Evolutionary conservation across 352 stramenopile species (phyloP).

Genomic region (Elongisporangium undulatum): DNA sequence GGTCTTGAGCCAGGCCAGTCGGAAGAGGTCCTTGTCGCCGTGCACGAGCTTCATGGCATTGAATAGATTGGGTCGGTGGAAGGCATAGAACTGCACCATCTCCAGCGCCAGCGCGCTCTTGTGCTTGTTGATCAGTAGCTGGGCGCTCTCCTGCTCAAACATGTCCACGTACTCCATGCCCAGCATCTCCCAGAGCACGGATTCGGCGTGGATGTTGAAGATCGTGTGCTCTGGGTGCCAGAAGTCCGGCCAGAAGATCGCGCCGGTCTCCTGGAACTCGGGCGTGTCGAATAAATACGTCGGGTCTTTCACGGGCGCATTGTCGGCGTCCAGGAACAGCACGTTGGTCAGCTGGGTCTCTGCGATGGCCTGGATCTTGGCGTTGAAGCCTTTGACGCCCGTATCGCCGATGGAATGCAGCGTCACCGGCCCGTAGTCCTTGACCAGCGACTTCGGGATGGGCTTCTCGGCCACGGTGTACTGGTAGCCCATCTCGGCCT

Average conservation of each 20-base stretch:
- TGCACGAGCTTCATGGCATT: slow-evolving; percentile 27
- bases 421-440: slow-evolving; percentile 17
- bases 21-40: slow-evolving; percentile 64
- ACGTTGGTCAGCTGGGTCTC: slow-evolving; percentile 19
- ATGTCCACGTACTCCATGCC: slow-evolving; percentile 27
- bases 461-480: slow-evolving; percentile 12
- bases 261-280: slow-evolving; percentile 13
- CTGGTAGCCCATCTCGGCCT: slow-evolving; percentile 22
- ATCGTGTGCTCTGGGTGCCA: slow-evolving; percentile 19
- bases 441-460: slow-evolving; percentile 18
- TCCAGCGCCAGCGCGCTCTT: slow-evolving; percentile 10
- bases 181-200: slow-evolving; percentile 22
- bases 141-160: slow-evolving; percentile 34
- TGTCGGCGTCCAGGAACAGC: slow-evolving; percentile 28
- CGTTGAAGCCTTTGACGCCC: slow-evolving; percentile 13
- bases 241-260: slow-evolving; percentile 35
- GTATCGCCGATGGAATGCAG: slow-evolving; percentile 19
- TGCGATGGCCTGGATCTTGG: slow-evolving; percentile 20
- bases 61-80: slow-evolving; percentile 29
- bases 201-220: slow-evolving; percentile 25
- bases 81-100: slow-evolving; percentile 43
- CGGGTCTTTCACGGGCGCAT: slow-evolving; percentile 21
- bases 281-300: slow-evolving; percentile 20
- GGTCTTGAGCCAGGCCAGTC: slow-evolving; percentile 50
- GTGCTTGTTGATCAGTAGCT: slow-evolving; percentile 21